Conservation (phyloP, 2,329 filamentous ascomycete genomes). For the Nannizziopsis arthrosporioides region DNA sequence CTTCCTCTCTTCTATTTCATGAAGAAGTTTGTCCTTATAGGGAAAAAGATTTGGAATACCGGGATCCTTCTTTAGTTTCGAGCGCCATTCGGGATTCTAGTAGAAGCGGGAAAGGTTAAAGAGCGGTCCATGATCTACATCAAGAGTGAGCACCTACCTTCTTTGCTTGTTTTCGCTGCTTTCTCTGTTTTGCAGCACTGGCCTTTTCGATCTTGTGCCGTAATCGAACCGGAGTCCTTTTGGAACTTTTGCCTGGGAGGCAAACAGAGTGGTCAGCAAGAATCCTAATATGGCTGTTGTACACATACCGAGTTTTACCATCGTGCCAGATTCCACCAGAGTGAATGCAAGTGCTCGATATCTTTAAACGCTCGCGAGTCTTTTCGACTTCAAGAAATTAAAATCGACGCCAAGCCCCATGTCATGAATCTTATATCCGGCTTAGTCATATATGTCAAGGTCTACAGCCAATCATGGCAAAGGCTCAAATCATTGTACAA, state of each 20-base stretch:
- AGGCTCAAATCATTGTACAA: too few relatives aligned
- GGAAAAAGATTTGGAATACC: conserved; percentile 96
- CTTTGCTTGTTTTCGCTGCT: conserved; percentile 77
- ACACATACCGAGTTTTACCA: conserved; percentile 33
- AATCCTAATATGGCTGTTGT: background rate
- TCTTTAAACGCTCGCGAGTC: background rate
- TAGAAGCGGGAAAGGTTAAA: background rate
- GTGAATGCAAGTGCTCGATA: background rate
- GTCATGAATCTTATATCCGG: too few relatives aligned
- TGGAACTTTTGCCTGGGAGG: conserved; percentile 73
- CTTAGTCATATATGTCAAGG: too few relatives aligned
- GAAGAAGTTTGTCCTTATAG: conserved; percentile 88
- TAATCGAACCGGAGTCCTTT: conserved; percentile 78
- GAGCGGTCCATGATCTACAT: background rate
- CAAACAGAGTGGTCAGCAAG: background rate
- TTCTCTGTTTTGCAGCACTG: conserved; percentile 78
- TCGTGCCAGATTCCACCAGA: conserved; percentile 18
- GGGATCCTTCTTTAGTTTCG: conserved; percentile 91
- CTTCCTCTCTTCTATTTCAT: conserved; percentile 86
- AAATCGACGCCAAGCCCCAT: too few relatives aligned
- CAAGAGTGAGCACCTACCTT: conserved; percentile 41
- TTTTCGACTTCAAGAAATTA: background rate
- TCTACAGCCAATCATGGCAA: too few relatives aligned
- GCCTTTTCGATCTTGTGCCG: conserved; percentile 95
- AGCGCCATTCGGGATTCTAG: conserved; percentile 87